Evolutionary conservation across 75 land plant genomes (phyloP), one percentile per base, ranked within the genome.

Genomic region (Picea glauca): DNA sequence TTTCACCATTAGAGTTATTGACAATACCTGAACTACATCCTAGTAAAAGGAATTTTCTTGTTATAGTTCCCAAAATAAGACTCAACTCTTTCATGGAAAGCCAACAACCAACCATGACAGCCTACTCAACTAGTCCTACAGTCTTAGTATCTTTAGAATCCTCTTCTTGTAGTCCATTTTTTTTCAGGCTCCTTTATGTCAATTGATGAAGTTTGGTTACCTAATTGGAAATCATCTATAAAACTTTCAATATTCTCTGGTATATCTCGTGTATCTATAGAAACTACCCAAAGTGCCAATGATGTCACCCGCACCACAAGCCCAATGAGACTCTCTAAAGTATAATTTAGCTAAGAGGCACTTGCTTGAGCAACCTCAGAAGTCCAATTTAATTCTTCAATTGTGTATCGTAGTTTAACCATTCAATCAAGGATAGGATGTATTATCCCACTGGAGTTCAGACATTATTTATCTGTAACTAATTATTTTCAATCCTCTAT

Each of bases 81-180:
- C n/a, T n/a, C n/a, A n/a, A n/a, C 94, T 98, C 99, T 82, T 98
- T 98, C 98, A 95, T 95, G 26, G 99, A 93, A 78, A 98, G 96
- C 99, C 99, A 98, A 81, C 99, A 95, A 38, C 96, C 99, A 79
- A 98, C 98, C 99, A 98, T 98, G 35, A 98, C 89, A 79, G 88
- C 83, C 78, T 98, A 98, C 43, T 96, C 92, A 3, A 90, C 66
- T 58, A 98, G 88, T 64, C 91, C 86, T 0, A 76, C 58, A 77
- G 81, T 81, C 23, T 80, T 72, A 1, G 68, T 60, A 74, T 54
- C 59, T 62, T 83, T 62, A 62, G 56, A 62, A 50, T 66, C 80
- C 57, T 81, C 83, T n/a, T 76, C 88, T 23, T 76, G 81, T 31
- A 61, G 72, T 15, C 77, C 85, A 58, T 68, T 35, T 14, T 3